These are phyloP conservation scores for Talaromyces verruculosus DNA, from an alignment of 2,329 filamentous ascomycete genomes.

Conservation along the genomic window DNA sequence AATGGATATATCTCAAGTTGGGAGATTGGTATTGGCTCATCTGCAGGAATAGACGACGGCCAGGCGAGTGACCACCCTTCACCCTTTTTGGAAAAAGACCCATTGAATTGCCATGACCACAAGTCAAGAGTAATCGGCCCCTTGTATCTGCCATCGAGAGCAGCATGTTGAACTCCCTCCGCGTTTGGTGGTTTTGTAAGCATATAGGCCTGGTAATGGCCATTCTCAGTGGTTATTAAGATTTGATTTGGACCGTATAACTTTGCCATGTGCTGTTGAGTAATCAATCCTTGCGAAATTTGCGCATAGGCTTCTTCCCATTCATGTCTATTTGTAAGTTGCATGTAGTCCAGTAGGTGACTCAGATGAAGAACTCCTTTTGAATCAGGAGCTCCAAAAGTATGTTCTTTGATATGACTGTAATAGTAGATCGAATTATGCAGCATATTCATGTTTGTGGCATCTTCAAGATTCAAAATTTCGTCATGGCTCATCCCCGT, in stretches of 20 bases:
- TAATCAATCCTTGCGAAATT: not conserved
- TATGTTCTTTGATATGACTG: not conserved
- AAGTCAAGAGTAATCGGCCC: not conserved
- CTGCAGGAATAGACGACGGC: not conserved
- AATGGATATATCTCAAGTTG: conserved; percentile 1
- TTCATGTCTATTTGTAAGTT: not conserved
- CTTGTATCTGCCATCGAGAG: not conserved
- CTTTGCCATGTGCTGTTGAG: not conserved
- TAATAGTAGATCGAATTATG: conserved; percentile 7
- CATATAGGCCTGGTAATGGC: not conserved
- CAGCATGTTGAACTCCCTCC: not conserved
- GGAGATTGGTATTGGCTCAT: not conserved
- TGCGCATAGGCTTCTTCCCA: not conserved
- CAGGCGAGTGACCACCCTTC: not conserved
- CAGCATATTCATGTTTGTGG: not conserved
- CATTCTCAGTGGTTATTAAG: not conserved
- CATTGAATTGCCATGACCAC: conserved; percentile 6
- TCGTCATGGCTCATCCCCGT: not conserved
- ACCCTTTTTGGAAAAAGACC: not conserved
- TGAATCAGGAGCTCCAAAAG: not conserved
- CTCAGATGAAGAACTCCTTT: not conserved
- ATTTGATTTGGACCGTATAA: not conserved
- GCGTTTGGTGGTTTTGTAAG: not conserved
- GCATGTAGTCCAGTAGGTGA: not conserved
- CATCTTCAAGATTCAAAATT: not conserved